Conservation (phyloP, 208 protist species). For the Porcisia deanei region DNA sequence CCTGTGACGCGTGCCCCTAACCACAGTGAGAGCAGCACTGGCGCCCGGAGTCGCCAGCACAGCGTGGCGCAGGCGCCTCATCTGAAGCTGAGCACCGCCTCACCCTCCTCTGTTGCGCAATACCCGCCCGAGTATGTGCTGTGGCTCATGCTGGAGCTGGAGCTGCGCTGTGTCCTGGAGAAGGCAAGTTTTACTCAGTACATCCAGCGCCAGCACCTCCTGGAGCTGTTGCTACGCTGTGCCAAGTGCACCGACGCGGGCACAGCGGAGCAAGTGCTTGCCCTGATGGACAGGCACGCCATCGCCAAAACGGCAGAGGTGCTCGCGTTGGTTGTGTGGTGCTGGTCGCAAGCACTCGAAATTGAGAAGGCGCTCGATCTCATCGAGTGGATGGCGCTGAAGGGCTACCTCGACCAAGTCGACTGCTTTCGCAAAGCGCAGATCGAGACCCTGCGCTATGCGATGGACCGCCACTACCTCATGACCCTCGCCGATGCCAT, state of each 20-base stretch:
- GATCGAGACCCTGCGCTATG: constrained; percentile 69
- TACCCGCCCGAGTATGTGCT: constrained; percentile 81
- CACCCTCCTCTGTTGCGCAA: neutral
- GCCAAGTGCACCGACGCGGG: constrained; percentile 74
- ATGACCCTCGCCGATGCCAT: constrained; percentile 64
- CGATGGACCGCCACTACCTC: constrained; percentile 85
- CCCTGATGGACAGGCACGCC: constrained; percentile 85
- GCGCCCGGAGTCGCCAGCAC: neutral
- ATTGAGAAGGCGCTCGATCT: constrained; percentile 81
- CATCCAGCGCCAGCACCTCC: constrained; percentile 73
- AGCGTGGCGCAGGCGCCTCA: constrained; percentile 7
- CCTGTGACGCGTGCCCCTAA: neutral
- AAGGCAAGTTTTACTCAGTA: constrained; percentile 75
- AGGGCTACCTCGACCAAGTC: constrained; percentile 74
- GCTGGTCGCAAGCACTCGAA: constrained; percentile 60
- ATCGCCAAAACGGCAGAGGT: constrained; percentile 77
- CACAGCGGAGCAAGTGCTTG: constrained; percentile 67
- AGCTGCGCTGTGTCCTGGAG: constrained; percentile 81
- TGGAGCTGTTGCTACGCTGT: constrained; percentile 72
- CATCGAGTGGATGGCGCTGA: constrained; percentile 75
- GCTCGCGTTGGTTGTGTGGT: constrained; percentile 76
- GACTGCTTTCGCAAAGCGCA: constrained; percentile 66
- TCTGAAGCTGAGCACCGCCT: constrained; percentile 7
- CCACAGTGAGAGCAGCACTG: constrained; percentile 1
- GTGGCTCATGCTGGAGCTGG: constrained; percentile 85